phyloP scores from a whole-genome alignment of 78 protist species.

The Guillardia theta region DNA sequence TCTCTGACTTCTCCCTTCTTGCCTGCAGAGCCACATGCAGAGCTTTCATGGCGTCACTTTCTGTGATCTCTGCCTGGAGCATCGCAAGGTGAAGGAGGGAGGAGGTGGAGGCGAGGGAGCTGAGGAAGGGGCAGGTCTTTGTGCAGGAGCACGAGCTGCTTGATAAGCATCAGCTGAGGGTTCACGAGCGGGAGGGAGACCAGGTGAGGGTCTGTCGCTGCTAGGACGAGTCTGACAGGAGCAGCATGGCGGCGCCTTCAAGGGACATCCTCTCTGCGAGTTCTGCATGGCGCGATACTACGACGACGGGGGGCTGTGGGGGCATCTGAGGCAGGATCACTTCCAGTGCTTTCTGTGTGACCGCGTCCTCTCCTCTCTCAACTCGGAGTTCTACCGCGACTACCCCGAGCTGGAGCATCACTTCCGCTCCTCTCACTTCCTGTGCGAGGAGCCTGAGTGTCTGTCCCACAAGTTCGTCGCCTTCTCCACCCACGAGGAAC shows the following conservation, averaged over 20 bases:
- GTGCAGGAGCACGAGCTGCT: background rate
- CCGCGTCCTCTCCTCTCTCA: background rate
- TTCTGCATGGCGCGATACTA: slow-evolving; percentile 13
- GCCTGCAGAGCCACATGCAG: background rate
- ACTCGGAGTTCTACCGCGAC: background rate
- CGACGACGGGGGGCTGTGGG: slow-evolving; percentile 35
- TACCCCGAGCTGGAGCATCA: slow-evolving; percentile 39
- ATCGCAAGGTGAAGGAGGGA: background rate
- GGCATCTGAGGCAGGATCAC: background rate
- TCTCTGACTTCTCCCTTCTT: no score
- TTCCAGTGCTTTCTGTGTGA: slow-evolving; percentile 12
- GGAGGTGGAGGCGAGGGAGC: no score
- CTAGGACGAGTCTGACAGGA: no score
- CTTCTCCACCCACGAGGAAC: background rate
- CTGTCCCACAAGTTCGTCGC: background rate
- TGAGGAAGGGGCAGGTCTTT: no score
- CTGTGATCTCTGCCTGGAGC: background rate
- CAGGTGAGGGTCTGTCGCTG: no score
- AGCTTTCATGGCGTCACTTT: background rate
- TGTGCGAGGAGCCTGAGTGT: slow-evolving; percentile 34
- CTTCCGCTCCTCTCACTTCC: background rate
- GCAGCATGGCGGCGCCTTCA: background rate
- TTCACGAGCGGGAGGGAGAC: background rate
- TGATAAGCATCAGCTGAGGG: background rate
- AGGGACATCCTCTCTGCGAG: slow-evolving; percentile 30